Evolutionary conservation across 2,329 filamentous ascomycete genomes (phyloP).

Genomic region (Rachicladosporium sp.): DNA sequence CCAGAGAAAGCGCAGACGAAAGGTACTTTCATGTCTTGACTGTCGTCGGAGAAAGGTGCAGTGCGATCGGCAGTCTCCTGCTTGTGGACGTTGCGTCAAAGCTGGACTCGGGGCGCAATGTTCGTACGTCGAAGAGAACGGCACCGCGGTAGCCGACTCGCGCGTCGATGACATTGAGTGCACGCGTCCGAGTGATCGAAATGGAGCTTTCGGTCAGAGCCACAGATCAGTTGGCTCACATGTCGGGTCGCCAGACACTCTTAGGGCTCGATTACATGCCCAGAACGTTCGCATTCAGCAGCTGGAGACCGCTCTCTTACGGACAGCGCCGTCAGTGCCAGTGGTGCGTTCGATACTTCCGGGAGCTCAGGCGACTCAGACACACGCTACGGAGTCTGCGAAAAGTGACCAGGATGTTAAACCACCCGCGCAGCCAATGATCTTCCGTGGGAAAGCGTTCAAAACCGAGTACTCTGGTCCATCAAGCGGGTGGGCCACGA

Average conservation of each 20-base stretch:
- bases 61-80: conserved; percentile 33
- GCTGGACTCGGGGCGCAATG: conserved; percentile 31
- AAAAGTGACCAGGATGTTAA: no score
- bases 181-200: no score
- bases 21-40: conserved; percentile 35
- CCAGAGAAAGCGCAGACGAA: conserved; percentile 32
- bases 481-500: conserved; percentile 26
- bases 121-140: conserved; percentile 23
- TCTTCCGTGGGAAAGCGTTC: conserved; percentile 32
- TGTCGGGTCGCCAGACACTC: no score
- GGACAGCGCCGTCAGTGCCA: neutral
- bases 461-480: conserved; percentile 34
- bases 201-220: no score
- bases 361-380: no score
- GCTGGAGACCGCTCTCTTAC: conserved; percentile 15
- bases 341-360: no score
- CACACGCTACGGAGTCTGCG: no score
- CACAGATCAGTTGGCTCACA: no score
- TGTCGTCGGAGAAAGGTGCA: conserved; percentile 36
- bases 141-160: no score
- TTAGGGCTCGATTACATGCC: neutral
- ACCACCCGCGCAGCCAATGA: conserved; percentile 16
- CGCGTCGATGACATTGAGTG: no score
- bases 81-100: conserved; percentile 33
- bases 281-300: conserved; percentile 18